Percentiles rank a stretch among this genome's conserved stretches.
Evolutionary conservation across 352 stramenopile species (phyloP).

Genomic region (Saprolegnia diclina): DNA sequence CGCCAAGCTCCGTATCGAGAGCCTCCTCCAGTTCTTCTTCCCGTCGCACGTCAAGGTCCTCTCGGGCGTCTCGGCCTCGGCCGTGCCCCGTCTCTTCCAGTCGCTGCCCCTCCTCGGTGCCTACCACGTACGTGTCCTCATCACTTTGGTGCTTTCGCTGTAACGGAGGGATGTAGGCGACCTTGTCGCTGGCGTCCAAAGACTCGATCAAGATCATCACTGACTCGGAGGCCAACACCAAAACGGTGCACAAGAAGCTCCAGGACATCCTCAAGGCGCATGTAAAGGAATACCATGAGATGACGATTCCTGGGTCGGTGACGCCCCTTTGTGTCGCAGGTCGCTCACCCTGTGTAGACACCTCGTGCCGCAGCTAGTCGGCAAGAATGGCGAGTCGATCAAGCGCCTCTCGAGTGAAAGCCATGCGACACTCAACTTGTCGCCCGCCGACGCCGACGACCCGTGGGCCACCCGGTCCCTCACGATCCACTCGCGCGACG

Average conservation of each 20-base stretch:
- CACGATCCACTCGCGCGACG: constrained; percentile 60
- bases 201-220: constrained; percentile 62
- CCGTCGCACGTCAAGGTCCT: constrained; percentile 48
- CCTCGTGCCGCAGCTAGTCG: constrained; percentile 59
- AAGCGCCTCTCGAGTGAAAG: constrained; percentile 59
- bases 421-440: constrained; percentile 31
- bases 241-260: constrained; percentile 42
- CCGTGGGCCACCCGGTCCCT: constrained; percentile 35
- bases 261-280: constrained; percentile 46
- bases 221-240: constrained; percentile 46
- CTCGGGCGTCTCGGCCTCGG: constrained; percentile 40
- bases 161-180: neutral
- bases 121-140: constrained; percentile 33
- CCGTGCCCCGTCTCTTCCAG: constrained; percentile 58
- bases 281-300: constrained; percentile 63
- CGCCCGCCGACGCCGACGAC: constrained; percentile 15
- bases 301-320: constrained; percentile 44
- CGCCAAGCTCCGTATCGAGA: constrained; percentile 63
- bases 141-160: too few relatives aligned
- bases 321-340: neutral
- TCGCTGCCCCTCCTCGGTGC: constrained; percentile 48
- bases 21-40: constrained; percentile 76
- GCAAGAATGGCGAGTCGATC: constrained; percentile 73
- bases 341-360: neutral
- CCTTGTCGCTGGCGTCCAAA: constrained; percentile 52